Conservation (phyloP, 1,284 basidiomycete genomes). For the Marasmius sp. region DNA sequence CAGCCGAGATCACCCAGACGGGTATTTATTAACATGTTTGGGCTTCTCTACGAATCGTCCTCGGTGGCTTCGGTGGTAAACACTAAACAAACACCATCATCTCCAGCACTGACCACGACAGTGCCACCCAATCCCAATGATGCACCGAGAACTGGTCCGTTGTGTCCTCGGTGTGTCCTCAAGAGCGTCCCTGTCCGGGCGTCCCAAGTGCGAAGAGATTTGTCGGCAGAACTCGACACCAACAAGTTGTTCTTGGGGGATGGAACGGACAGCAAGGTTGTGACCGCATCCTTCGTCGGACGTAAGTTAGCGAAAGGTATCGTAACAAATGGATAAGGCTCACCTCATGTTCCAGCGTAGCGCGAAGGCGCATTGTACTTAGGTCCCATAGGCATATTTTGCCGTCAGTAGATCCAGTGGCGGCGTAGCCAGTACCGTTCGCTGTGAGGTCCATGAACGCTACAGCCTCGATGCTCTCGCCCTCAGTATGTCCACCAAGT, state of each 20-base stretch:
- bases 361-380: conserved; percentile 77
- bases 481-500: conserved; percentile 84
- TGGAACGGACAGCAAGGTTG: conserved; percentile 75
- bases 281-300: conserved; percentile 76
- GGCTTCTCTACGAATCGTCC: background rate
- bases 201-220: conserved; percentile 90
- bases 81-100: conserved; percentile 83
- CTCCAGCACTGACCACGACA: conserved; percentile 80
- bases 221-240: conserved; percentile 85
- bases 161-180: conserved; percentile 84
- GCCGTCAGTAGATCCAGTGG: conserved; percentile 92
- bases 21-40: background rate
- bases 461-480: conserved; percentile 89
- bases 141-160: conserved; percentile 77
- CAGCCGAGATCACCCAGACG: background rate
- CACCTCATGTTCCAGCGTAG: conserved; percentile 80
- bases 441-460: conserved; percentile 81
- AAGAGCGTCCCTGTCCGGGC: conserved; percentile 80
- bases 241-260: conserved; percentile 73
- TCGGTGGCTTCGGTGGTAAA: conserved; percentile 63
- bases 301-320: conserved; percentile 17
- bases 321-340: conserved; percentile 24
- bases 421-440: conserved; percentile 66
- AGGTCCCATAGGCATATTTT: conserved; percentile 95
- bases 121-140: conserved; percentile 68